Conservation (phyloP, 306 rosid genomes). For the Carpinus viminea region DNA sequence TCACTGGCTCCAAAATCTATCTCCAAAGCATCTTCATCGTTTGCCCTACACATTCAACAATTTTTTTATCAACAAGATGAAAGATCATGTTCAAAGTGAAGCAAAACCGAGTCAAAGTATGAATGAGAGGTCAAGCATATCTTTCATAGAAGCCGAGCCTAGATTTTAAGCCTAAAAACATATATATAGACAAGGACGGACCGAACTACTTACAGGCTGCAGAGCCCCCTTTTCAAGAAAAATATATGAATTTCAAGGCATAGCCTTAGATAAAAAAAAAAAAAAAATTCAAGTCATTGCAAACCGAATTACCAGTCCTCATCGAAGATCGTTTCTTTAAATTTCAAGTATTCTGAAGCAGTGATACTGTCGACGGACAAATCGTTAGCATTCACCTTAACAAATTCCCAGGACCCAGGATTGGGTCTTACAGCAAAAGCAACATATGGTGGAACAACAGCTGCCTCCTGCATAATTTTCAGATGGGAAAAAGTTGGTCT, state of each 20-base stretch:
- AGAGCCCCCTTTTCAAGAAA: neutral
- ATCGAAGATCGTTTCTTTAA: slow-evolving; percentile 63
- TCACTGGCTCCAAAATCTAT: slow-evolving; percentile 84
- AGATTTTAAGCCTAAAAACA: neutral
- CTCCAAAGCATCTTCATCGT: slow-evolving; percentile 78
- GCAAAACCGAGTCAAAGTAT: neutral
- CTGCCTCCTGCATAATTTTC: slow-evolving; percentile 66
- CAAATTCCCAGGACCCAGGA: slow-evolving; percentile 86
- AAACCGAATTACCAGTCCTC: slow-evolving; percentile 23
- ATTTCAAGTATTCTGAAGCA: slow-evolving; percentile 56
- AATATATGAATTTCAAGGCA: neutral
- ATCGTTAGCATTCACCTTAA: slow-evolving; percentile 58
- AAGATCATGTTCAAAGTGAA: neutral
- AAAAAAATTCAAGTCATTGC: neutral
- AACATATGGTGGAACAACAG: slow-evolving; percentile 72
- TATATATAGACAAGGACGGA: too few relatives aligned
- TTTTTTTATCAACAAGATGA: neutral
- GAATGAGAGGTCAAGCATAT: too few relatives aligned
- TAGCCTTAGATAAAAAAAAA: neutral
- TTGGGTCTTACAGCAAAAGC: slow-evolving; percentile 73
- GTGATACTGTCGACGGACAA: slow-evolving; percentile 63
- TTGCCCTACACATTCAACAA: slow-evolving; percentile 54
- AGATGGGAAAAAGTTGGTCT: neutral
- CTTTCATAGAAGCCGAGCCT: too few relatives aligned
- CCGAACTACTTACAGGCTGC: too few relatives aligned